These are phyloP conservation scores for Gynandropsis gynandra DNA, from an alignment of 345 rosid genomes.

Conservation along the genomic window DNA sequence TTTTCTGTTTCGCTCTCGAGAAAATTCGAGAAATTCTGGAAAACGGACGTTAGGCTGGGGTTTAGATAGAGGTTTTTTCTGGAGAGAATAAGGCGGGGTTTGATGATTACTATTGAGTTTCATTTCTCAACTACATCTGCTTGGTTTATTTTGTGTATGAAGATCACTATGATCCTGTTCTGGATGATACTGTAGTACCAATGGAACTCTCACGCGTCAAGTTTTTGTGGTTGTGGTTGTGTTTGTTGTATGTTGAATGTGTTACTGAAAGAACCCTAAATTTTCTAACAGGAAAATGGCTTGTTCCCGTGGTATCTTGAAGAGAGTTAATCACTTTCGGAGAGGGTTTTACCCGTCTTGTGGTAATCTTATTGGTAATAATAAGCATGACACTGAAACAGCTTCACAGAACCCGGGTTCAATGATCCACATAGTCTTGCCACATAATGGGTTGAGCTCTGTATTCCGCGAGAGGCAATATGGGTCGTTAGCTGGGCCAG, in stretches of 20 bases:
- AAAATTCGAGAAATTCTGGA: constrained; percentile 2
- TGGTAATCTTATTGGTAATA: constrained; percentile 21
- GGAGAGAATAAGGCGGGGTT: neutral
- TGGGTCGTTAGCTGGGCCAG: constrained; percentile 11
- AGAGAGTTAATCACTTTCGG: constrained; percentile 22
- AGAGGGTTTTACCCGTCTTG: constrained; percentile 32
- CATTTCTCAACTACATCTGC: neutral
- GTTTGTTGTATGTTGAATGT: neutral
- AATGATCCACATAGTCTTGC: constrained; percentile 8
- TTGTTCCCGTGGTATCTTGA: constrained; percentile 28
- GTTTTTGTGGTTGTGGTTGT: neutral
- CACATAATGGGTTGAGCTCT: constrained; percentile 17
- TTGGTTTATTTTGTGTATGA: neutral
- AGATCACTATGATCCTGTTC: neutral
- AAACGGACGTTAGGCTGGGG: constrained; percentile 1
- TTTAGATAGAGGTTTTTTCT: neutral
- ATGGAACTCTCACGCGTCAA: no score
- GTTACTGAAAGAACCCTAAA: neutral
- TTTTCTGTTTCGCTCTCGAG: constrained; percentile 8
- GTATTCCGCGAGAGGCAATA: constrained; percentile 17
- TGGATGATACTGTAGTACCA: no score
- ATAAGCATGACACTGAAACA: constrained; percentile 21
- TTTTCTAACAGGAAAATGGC: constrained; percentile 28
- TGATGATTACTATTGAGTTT: constrained; percentile 12
- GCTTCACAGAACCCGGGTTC: neutral